phyloP scores from a whole-genome alignment of 768 basidiomycete genomes.

The Trametes maxima region DNA sequence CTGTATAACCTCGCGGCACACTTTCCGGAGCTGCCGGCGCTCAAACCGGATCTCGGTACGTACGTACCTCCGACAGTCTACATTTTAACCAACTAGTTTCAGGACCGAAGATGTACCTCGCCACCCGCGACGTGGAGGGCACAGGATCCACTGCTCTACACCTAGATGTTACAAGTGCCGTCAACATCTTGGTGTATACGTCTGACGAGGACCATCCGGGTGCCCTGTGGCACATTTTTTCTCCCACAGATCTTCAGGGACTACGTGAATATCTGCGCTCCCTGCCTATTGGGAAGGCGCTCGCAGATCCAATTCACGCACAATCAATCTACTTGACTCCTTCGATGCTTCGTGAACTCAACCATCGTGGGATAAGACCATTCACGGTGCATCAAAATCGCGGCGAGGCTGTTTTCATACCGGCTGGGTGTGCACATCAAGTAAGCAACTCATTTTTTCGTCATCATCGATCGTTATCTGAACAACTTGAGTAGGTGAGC shows the following conservation, averaged over 20 bases:
- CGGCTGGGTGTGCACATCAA: too few relatives aligned
- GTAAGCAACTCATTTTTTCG: not conserved
- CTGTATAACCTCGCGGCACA: not conserved
- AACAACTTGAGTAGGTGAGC: not conserved
- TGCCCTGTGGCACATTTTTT: not conserved
- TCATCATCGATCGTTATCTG: not conserved
- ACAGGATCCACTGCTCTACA: not conserved
- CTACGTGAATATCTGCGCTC: not conserved
- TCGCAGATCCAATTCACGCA: not conserved
- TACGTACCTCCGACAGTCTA: not conserved
- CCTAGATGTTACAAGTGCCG: not conserved
- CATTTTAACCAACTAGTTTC: not conserved
- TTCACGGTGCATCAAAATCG: not conserved
- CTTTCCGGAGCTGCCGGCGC: not conserved
- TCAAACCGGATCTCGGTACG: not conserved
- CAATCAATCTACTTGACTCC: not conserved
- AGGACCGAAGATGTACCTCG: not conserved
- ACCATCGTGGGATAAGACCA: not conserved
- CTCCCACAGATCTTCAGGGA: not conserved
- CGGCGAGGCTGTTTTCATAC: not conserved
- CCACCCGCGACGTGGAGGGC: not conserved
- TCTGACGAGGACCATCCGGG: not conserved
- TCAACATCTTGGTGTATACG: not conserved
- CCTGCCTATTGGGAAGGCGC: not conserved
- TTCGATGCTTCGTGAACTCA: not conserved